Evolutionary conservation across 2,329 filamentous ascomycete genomes (phyloP), one percentile per base, ranked within the genome.

Genomic region (Pseudogymnoascus sp.): DNA sequence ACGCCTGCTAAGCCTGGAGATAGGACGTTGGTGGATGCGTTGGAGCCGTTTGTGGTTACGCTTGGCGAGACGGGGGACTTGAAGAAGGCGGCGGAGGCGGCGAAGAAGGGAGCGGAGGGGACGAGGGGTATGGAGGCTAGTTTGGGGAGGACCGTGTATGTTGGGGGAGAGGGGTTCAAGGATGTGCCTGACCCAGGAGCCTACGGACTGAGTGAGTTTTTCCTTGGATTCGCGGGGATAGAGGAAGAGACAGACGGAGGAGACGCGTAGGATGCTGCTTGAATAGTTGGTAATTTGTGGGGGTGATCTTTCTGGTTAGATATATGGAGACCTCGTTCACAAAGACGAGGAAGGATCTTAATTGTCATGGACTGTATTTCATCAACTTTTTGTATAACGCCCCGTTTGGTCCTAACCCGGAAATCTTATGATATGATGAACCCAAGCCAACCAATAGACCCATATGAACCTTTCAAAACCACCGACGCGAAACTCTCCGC

Each of bases 41-140:
- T 99, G 60, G 84, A 90, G 66, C 95, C 95, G 1, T 99, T 97
- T 73, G 87, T 96, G 61, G 84, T 91, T 46, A 84, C 82, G 2
- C 81, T 97, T 2, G 80, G 77, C 5, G 76, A 82, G 70, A 87
- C 86, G 0, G 84, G 84, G 12, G 84, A 90, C 72, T 74, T 95
- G 18, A 82, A 84, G 67, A 80, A 86, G 72, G 93, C 95, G 6
- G 91, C 91, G 0, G 80, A 85, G 69, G 91, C 90, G 1, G 88
- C 92, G 0, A 83, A 84, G 66, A 80, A 86, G 56, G 95, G 89
- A 0, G 89, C 93, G 3, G 88, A 93, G 67, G 84, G 84, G 31
- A 97, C 95, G 18, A 96, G 93, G 79, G 89, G 88, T 23, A 97
- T 99, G 93, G 86, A 89, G 74, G 91, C 95, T 43, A 95, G 88